These are phyloP conservation scores for Tolypocladium ovalisporum DNA, from an alignment of 2,329 filamentous ascomycete genomes.

Conservation along the genomic window DNA sequence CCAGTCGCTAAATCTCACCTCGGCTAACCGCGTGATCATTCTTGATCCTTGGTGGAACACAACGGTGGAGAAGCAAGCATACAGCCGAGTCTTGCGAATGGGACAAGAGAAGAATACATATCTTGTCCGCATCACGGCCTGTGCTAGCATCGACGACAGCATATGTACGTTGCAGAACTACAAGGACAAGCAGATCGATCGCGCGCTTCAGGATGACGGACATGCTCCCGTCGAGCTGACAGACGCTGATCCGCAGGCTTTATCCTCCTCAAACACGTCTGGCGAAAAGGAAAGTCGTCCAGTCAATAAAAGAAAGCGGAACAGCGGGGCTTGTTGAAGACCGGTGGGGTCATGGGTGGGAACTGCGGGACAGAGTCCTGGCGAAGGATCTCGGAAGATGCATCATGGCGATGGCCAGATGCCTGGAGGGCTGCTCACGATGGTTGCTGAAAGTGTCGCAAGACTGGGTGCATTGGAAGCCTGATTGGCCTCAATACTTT, in stretches of 20 bases:
- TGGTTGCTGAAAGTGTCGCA: neutral
- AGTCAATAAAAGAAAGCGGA: too few species aligned
- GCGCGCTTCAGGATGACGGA: constrained; percentile 18
- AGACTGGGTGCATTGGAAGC: neutral
- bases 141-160: constrained; percentile 45
- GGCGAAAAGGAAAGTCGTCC: too few species aligned
- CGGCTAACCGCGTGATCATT: constrained; percentile 41
- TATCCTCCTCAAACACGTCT: too few species aligned
- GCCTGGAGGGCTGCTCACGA: neutral
- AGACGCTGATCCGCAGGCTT: too few species aligned
- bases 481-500: neutral
- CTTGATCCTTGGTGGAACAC: constrained; percentile 53
- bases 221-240: constrained; percentile 1
- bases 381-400: too few species aligned
- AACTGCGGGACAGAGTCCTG: too few species aligned
- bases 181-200: constrained; percentile 38
- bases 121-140: constrained; percentile 45
- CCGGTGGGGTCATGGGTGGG: too few species aligned
- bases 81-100: constrained; percentile 49
- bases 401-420: too few species aligned
- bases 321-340: too few species aligned
- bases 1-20: constrained; percentile 27
- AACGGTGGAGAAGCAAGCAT: constrained; percentile 50
- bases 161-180: constrained; percentile 42
- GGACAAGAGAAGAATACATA: constrained; percentile 51